Evolutionary conservation across 768 basidiomycete species (phyloP).

Genomic region (Suillus subluteus): DNA sequence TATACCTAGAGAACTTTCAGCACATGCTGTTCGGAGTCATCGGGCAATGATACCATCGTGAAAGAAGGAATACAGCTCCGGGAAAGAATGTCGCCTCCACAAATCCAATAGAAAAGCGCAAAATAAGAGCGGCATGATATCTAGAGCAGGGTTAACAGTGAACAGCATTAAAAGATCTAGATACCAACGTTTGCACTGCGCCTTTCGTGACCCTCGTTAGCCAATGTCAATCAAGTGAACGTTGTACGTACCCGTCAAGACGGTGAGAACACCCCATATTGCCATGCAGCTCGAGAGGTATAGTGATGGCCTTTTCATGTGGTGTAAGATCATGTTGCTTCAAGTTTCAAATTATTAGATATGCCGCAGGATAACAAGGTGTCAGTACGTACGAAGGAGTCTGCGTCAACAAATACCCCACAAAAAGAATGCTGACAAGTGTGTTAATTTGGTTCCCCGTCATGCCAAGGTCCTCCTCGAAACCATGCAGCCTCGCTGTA

Average conservation of each 20-base stretch:
- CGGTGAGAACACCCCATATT: conserved; percentile 64
- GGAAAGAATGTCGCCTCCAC: conserved; percentile 70
- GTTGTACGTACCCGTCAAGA: conserved; percentile 45
- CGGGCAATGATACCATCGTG: conserved; percentile 51
- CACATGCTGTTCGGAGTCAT: background rate
- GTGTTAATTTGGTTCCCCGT: conserved; percentile 66
- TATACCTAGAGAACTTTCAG: conserved; percentile 43
- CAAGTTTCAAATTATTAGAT: conserved; percentile 1
- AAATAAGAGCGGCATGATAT: conserved; percentile 60
- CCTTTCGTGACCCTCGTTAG: conserved; percentile 20
- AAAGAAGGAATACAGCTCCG: conserved; percentile 65
- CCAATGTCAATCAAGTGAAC: conserved; percentile 8
- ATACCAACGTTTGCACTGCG: conserved; percentile 35
- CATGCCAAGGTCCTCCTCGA: conserved; percentile 66
- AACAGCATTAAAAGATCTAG: background rate
- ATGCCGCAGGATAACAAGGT: background rate
- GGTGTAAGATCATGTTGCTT: conserved; percentile 71
- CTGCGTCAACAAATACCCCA: conserved; percentile 77
- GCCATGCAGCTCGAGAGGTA: conserved; percentile 68
- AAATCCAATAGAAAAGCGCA: conserved; percentile 78
- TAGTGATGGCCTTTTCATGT: conserved; percentile 64
- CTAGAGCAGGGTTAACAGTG: conserved; percentile 32
- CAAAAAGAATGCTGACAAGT: conserved; percentile 64
- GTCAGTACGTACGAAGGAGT: conserved; percentile 59
- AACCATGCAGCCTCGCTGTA: conserved; percentile 70